Percentiles rank a stretch among this genome's conserved stretches.
Evolutionary conservation across 208 protist species (phyloP).

Genomic region (Leishmania turanica): DNA sequence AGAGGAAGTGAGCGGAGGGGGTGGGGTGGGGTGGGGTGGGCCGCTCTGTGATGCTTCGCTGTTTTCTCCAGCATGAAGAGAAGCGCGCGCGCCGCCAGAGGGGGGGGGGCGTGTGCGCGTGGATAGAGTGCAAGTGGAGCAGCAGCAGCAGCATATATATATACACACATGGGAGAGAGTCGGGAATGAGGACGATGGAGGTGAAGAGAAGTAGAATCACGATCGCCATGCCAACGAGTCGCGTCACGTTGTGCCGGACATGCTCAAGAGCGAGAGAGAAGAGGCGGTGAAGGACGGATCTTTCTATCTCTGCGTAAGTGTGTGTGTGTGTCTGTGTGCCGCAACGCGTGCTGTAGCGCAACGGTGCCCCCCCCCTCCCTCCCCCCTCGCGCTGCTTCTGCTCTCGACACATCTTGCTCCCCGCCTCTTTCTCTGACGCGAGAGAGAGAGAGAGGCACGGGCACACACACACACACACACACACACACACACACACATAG

Average conservation of each 20-base stretch:
- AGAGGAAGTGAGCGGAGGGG: background rate
- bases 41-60: background rate
- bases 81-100: background rate
- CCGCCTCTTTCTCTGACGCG: background rate
- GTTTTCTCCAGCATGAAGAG: background rate
- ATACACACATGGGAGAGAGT: background rate
- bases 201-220: background rate
- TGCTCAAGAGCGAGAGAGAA: too few species aligned
- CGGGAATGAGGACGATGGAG: background rate
- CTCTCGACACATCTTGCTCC: background rate
- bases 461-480: background rate
- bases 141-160: too few species aligned
- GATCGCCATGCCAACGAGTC: background rate
- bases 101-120: background rate
- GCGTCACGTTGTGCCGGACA: too few species aligned
- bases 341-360: background rate
- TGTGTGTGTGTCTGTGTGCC: background rate
- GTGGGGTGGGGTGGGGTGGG: background rate
- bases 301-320: background rate
- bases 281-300: too few species aligned
- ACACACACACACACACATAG: too few species aligned
- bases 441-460: too few species aligned
- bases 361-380: background rate
- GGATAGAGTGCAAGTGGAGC: background rate
- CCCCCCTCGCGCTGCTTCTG: background rate